These are phyloP conservation scores for Phialophora macrospora DNA, from an alignment of 2,329 filamentous ascomycete genomes.

Conservation along the genomic window DNA sequence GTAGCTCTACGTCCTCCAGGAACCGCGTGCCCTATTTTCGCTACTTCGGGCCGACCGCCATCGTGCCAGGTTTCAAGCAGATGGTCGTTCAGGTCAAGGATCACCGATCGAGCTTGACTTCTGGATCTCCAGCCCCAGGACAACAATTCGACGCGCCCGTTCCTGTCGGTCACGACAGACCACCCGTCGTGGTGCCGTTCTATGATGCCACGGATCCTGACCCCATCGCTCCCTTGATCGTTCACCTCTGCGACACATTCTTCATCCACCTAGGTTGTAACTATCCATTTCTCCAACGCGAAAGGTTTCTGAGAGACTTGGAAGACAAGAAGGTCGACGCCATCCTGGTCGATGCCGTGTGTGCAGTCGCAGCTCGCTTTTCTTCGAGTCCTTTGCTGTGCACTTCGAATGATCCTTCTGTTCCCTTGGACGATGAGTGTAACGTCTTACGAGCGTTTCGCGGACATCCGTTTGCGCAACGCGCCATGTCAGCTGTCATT, in stretches of 20 bases:
- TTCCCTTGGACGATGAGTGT: conserved; percentile 47
- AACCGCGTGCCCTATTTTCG: conserved; percentile 84
- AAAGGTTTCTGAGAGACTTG: conserved; percentile 74
- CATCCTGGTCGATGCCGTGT: conserved; percentile 85
- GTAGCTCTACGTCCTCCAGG: conserved; percentile 54
- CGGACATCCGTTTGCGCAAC: conserved; percentile 76
- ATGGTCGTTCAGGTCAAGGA: conserved; percentile 52
- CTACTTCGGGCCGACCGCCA: conserved; percentile 88
- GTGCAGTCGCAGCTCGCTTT: conserved; percentile 79
- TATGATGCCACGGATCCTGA: conserved; percentile 75
- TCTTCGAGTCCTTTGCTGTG: conserved; percentile 64
- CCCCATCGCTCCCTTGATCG: conserved; percentile 75
- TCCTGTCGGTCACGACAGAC: conserved; percentile 18
- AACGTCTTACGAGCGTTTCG: conserved; percentile 64
- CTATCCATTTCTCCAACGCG: conserved; percentile 78
- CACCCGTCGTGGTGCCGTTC: conserved; percentile 59
- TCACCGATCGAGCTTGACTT: conserved; percentile 28
- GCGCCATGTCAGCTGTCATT: conserved; percentile 80
- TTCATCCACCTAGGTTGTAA: conserved; percentile 83
- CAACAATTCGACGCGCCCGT: conserved; percentile 16
- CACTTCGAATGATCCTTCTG: conserved; percentile 57
- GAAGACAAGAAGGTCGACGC: conserved; percentile 81
- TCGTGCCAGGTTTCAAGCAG: conserved; percentile 88
- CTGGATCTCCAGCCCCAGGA: conserved; percentile 33
- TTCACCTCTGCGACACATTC: conserved; percentile 77